phyloP scores from a whole-genome alignment of 495 filamentous ascomycete species.

The Apodospora peruviana region DNA sequence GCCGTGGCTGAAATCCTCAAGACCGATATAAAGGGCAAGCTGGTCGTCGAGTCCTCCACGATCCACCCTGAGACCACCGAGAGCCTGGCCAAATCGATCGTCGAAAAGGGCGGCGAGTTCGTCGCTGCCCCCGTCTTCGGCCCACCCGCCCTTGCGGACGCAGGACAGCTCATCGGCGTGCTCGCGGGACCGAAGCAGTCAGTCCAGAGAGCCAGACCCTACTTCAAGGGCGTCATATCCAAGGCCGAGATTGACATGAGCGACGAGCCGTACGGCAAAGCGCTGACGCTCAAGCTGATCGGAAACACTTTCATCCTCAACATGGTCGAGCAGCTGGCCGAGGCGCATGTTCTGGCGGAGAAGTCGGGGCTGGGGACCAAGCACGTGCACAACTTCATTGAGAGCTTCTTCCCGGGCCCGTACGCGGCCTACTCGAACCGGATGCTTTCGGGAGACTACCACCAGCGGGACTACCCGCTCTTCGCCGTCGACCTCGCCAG shows the following conservation, averaged over 20 bases:
- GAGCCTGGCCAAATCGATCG: conserved; percentile 49
- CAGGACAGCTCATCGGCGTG: conserved; percentile 69
- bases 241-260: conserved; percentile 65
- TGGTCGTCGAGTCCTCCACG: conserved; percentile 83
- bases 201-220: conserved; percentile 64
- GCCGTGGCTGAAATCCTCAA: conserved; percentile 51
- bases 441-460: conserved; percentile 71
- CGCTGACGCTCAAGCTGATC: conserved; percentile 68
- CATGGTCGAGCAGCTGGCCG: conserved; percentile 73
- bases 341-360: conserved; percentile 73
- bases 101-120: conserved; percentile 60
- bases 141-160: conserved; percentile 71
- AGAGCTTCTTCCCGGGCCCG: conserved; percentile 57
- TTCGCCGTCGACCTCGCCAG: conserved; percentile 82
- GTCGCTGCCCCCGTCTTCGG: conserved; percentile 81
- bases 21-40: conserved; percentile 57
- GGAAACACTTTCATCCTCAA: conserved; percentile 85
- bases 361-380: conserved; percentile 70
- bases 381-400: conserved; percentile 62
- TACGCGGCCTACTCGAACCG: conserved; percentile 67
- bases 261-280: conserved; percentile 52
- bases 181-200: conserved; percentile 60
- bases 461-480: conserved; percentile 57
- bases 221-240: conserved; percentile 72
- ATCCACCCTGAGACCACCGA: conserved; percentile 80